Conservation (phyloP, 2,329 filamentous ascomycete species). For the Aspergillus sp. region DNA sequence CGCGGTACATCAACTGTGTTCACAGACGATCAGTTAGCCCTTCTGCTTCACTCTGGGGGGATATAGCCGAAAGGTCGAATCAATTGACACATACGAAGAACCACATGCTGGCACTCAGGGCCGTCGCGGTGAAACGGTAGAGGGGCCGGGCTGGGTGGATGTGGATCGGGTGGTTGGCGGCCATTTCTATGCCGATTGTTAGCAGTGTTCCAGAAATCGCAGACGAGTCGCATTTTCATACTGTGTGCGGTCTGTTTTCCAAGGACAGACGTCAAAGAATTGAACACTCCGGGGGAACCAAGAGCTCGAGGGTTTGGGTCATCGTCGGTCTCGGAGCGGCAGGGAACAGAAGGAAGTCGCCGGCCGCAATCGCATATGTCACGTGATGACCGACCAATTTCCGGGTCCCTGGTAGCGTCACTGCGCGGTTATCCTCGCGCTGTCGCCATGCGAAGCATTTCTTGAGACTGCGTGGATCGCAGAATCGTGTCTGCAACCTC, state of each 20-base stretch:
- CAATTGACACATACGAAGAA: slow-evolving; percentile 70
- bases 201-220: not conserved
- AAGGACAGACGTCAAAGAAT: not conserved
- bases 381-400: not conserved
- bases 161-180: slow-evolving; percentile 45
- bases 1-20: slow-evolving; percentile 83
- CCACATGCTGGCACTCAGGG: slow-evolving; percentile 95
- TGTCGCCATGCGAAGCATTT: not conserved
- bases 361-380: not conserved
- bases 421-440: not conserved
- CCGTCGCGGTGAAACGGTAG: slow-evolving; percentile 83
- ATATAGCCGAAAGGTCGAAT: not conserved
- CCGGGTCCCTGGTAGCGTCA: not conserved
- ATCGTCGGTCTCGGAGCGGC: not conserved
- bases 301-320: not conserved
- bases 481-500: no score
- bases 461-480: no score
- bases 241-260: not conserved
- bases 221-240: not conserved
- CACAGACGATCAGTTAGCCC: not conserved
- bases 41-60: slow-evolving; percentile 16
- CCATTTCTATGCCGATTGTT: slow-evolving; percentile 29
- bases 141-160: slow-evolving; percentile 64
- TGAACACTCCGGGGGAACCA: not conserved
- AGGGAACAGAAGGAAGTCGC: not conserved